These are phyloP conservation scores for Cladosporium colombiae DNA, from an alignment of 2,329 filamentous ascomycete species.

Conservation along the genomic window DNA sequence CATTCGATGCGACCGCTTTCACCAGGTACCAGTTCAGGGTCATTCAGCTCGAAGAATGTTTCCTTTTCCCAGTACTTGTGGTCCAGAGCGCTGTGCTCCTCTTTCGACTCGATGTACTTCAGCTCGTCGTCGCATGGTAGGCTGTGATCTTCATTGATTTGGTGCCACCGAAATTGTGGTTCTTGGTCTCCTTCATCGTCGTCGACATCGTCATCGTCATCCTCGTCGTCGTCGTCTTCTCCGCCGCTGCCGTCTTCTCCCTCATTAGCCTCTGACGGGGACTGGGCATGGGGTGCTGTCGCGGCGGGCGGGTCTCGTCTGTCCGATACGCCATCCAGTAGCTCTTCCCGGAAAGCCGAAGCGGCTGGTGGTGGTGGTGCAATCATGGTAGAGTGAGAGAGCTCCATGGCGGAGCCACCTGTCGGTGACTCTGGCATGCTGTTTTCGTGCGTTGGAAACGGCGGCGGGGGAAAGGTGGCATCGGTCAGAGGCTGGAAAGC, in stretches of 20 bases:
- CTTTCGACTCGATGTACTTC: conserved; percentile 55
- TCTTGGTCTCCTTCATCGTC: conserved; percentile 36
- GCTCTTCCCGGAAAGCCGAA: conserved; percentile 6
- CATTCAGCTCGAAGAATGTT: conserved; percentile 57
- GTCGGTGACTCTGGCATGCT: conserved; percentile 14
- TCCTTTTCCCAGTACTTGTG: conserved; percentile 60
- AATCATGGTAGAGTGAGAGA: conserved; percentile 19
- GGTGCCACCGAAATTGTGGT: conserved; percentile 30
- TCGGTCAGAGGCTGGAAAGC: conserved; percentile 16
- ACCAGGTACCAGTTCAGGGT: conserved; percentile 57
- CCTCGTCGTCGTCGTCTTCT: conserved; percentile 27
- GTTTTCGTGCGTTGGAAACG: conserved; percentile 4
- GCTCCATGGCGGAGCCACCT: conserved; percentile 14
- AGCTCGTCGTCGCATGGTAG: conserved; percentile 59
- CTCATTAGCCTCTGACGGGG: conserved; percentile 3
- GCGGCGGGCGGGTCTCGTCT: background rate
- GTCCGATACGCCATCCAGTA: conserved; percentile 7
- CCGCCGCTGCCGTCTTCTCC: conserved; percentile 26
- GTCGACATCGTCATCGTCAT: conserved; percentile 36
- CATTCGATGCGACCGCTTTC: conserved; percentile 60
- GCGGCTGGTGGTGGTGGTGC: conserved; percentile 11
- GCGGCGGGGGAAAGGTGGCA: conserved; percentile 11
- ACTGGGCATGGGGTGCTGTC: background rate
- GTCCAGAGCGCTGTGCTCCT: conserved; percentile 58
- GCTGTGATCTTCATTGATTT: conserved; percentile 58